Evolutionary conservation across 2,329 filamentous ascomycete species (phyloP), one percentile per base, ranked within the genome.

Genomic region (Meredithiella fracta): DNA sequence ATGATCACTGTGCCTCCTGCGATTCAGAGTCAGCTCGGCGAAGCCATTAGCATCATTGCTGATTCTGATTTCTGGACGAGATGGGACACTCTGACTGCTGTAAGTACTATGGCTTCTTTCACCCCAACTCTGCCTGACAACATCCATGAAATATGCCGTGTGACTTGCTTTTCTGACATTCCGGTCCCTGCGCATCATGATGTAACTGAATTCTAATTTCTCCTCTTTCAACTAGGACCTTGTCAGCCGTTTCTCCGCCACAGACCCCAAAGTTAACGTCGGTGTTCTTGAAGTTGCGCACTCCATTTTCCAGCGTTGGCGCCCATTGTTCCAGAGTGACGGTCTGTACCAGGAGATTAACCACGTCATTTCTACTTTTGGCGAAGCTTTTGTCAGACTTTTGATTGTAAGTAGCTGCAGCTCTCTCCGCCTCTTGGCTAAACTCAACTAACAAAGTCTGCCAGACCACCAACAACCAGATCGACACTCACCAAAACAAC

Each of bases 271-370:
- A 61, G 77, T 89, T 67, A 98, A 97, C 69, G 87, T 90, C 64
- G 94, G 92, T 62, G 92, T 98, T 17, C 75, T 98, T 59, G 89
- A 95, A 70, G 92, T 98, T 47, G 94, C 94, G 62, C 92, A 98
- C 70, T 97, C 92, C 51, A 97, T 98, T 63, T 98, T 97, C 72
- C 86, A 85, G 67, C 78, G 92, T 67, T 98, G 92, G 92, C 79
- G 92, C 61, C 94, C 92, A 7, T 76, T 98, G 42, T 96, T 94
- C 72, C 82, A 86, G 60, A 95, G 90, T 47, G 88, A 98, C 68
- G 88, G 86, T 53, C 79, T 98, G 9, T 98, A 89, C 68, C 85
- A 81, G 37, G 92, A 98, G 70, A 94, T 98, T 72, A 92, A 95
- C 69, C 92, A 98, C 72, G 94, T 98, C 57, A 77, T 98, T 54